Evolutionary conservation across 78 protist genomes (phyloP), one percentile per base, ranked within the genome.

Genomic region (Cavenderia fasciculata): DNA sequence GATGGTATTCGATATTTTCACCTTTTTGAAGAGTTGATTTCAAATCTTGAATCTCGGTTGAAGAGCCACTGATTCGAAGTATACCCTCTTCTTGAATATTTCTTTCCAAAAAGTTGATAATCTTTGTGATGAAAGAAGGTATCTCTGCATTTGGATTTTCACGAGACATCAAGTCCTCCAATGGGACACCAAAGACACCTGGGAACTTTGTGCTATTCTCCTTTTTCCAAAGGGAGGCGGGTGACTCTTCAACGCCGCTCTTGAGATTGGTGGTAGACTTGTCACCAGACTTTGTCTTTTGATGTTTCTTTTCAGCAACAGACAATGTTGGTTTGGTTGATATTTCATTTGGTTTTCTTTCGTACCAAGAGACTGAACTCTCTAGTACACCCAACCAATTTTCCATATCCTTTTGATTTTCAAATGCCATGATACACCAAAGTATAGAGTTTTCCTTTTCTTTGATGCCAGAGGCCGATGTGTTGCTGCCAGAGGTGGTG

Each of bases 341-440:
- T n/a, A 82, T 82, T 68, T 82, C 90, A 56, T 82, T 51, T n/a
- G 78, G 47, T 31, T 71, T 82, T 11, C 73, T 46, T 7, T 82
- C 90, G 49, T 82, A 82, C 90, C 90, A 82, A 5, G 90, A 66
- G 6, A 69, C 49, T 0, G 65, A 59, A 33, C 69, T 40, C 25
- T 82, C 90, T 6, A 82, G 73, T 21, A 82, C 70, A 44, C 90
- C 90, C 19, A 54, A 43, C 90, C 90, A 82, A 62, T 34, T 69
- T 18, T 82, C 90, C 90, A 82, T 68, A 56, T 40, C 47, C 38
- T 82, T 82, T 10, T 59, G 74, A 43, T 82, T 82, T 6, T 82
- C 90, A 54, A 82, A 82, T 68, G 70, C 78, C 7, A 82, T n/a
- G 27, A 68, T 33, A 82, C 90, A 82, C 90, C 90, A 82, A 38